Base-by-base conservation (phyloP, 805 yeast genomes). In the Spathaspora arborariae region DNA sequence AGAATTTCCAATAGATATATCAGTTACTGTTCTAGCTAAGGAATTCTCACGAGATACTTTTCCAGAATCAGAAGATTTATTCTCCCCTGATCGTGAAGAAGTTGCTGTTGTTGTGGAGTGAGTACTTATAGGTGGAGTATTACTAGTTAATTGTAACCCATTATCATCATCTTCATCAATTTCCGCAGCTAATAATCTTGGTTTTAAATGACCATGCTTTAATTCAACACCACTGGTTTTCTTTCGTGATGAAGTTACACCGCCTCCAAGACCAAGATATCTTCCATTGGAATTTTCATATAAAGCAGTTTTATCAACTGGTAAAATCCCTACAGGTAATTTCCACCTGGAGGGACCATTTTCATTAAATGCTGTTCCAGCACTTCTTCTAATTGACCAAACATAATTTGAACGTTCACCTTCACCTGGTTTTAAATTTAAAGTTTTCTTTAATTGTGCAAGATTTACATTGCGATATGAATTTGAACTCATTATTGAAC, bases 121-220 rank as follows among this genome's bases (percentile, higher is more conserved):
- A 7, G 46, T 46, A 6, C 42, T 35, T 13, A 36, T 39, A 8
- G 43, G 24, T 30, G 35, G 35, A 11, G 39, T 37, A 15, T 20
- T 22, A 18, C 45, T 41, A 15, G 46, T 39, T 13, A 50, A 45
- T 10, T 51, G 38, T 5, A 52, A 44, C 9, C 39, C 26, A 15
- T 40, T n/a, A 33, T 46, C 44, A 18, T 47, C 50, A 19, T 45
- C 79, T 45, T 84, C 88, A 51, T 84, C 91, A 33, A 85, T 82
- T 60, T 85, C 94, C 20, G 85, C 78, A 2, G 91, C 92, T 49
- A 86, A 68, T 64, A 85, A 71, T 40, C 88, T 74, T 20, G 85
- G 86, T 45, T 80, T 75, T 48, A 79, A 68, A 57, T 72, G 80
- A 5, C 85, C 85, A 58, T 82, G 85, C 56, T 80, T 82, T 58